Conservation (phyloP, 2,329 filamentous ascomycete species). For the Didymella segeticola region DNA sequence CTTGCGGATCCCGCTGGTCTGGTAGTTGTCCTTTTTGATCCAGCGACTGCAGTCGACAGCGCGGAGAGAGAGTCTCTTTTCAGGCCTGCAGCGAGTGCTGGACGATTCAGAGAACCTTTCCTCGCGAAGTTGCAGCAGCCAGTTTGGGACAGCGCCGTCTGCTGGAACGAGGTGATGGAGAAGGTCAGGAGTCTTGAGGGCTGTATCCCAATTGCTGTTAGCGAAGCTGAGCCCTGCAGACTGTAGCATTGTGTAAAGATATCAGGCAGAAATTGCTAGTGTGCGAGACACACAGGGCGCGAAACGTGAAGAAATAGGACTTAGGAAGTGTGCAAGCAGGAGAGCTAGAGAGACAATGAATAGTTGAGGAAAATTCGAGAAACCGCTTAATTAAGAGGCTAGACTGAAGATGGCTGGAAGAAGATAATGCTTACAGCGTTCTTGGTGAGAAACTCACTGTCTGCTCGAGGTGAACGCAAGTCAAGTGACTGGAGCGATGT, state of each 20-base stretch:
- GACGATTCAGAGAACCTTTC: background rate
- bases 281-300: background rate
- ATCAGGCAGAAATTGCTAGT: background rate
- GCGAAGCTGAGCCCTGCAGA: background rate
- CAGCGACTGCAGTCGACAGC: conserved; percentile 15
- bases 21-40: conserved; percentile 28
- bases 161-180: conserved; percentile 8
- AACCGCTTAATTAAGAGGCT: background rate
- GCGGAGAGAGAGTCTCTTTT: background rate
- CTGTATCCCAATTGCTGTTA: conserved; percentile 19
- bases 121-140: conserved; percentile 14
- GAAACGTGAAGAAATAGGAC: background rate
- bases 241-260: background rate
- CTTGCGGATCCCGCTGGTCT: conserved; percentile 19
- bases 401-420: conserved; percentile 20
- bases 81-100: background rate
- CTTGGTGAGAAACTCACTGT: conserved; percentile 20
- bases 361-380: too few species aligned
- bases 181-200: conserved; percentile 4
- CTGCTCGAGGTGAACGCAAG: conserved; percentile 18
- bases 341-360: background rate
- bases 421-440: background rate
- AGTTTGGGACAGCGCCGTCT: conserved; percentile 9
- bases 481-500: background rate
- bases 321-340: background rate